Base-by-base conservation (phyloP, 345 rosid species). In the Trapa bicornis region DNA sequence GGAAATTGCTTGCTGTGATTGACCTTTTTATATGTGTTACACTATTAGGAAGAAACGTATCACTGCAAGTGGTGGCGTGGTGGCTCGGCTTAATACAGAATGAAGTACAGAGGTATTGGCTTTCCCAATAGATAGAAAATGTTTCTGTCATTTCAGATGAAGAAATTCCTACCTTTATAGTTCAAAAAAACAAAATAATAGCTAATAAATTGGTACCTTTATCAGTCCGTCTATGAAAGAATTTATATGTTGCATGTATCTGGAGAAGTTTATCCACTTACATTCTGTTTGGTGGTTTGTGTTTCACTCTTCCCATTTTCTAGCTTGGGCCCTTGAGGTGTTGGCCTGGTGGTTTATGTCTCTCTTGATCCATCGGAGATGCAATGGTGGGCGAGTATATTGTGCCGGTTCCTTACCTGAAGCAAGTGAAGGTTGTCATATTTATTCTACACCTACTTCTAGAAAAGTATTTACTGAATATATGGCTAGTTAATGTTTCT, bases 311-410 rank as follows among this genome's bases (percentile, higher is more conserved):
- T 10, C 16, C 39, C 47, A 10, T 65, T 65, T 65, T 81, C 52
- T 75, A 95, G 99, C 85, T 95, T 83, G 99, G 98, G 71, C 99
- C 99, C 29, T 72, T 95, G 78, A 82, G 99, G 80, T 95, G 99
- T 83, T 95, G 99, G 99, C 99, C 99, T 60, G 99, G 99, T 74
- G 99, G 99, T 73, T 76, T 95, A 73, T 95, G 99, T 78, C 99
- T 95, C 73, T 95, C 99, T 61, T 83, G 99, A 81, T 95, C 99
- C 39, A 91, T 95, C 56, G 99, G 99, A 62, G 99, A 95, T 76
- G 69, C 86, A 76, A 97, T 91, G 76, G 94, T 95, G 41, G 99
- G 99, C 53, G 97, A 95, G 80, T 95, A 61, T 81, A 91, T 95
- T 74, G 97, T 95, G 76, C 96, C 99, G 68, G 94, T 95, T 78